Evolutionary conservation across 495 filamentous ascomycete genomes (phyloP).

Genomic region (Xylaria castorea): DNA sequence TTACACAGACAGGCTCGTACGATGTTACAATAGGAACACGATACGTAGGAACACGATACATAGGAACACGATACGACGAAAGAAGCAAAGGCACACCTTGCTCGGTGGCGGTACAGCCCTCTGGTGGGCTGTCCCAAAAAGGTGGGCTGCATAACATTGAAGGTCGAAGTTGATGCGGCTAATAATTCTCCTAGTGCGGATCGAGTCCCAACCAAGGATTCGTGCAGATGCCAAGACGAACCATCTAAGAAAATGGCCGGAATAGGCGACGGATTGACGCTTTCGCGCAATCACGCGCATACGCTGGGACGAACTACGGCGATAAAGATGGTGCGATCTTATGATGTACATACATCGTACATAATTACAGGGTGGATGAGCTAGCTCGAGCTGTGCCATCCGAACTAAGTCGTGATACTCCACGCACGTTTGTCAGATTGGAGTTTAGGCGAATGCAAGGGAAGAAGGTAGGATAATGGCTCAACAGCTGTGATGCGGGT

Average conservation of each 20-base stretch:
- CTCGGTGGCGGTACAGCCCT: neutral
- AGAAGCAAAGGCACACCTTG: neutral
- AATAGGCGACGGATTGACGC: neutral
- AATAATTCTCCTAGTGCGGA: constrained; percentile 10
- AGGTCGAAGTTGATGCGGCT: neutral
- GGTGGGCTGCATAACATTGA: neutral
- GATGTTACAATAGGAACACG: neutral
- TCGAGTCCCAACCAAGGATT: neutral
- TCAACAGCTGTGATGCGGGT: neutral
- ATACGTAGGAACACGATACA: no score
- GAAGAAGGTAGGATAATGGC: neutral
- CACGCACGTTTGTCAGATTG: neutral
- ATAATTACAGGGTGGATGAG: neutral
- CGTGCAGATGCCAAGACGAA: constrained; percentile 17
- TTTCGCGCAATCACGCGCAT: constrained; percentile 4
- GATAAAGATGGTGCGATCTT: constrained; percentile 5
- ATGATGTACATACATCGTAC: neutral
- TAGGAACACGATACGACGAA: neutral
- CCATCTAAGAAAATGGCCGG: neutral
- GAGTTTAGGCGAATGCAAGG: neutral
- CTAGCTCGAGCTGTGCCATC: neutral
- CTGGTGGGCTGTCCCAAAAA: neutral
- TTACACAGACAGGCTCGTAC: neutral
- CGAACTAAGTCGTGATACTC: neutral
- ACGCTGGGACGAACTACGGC: neutral